phyloP scores from a whole-genome alignment of 2,329 filamentous ascomycete genomes.

The Aspergillus quadricinctus region DNA sequence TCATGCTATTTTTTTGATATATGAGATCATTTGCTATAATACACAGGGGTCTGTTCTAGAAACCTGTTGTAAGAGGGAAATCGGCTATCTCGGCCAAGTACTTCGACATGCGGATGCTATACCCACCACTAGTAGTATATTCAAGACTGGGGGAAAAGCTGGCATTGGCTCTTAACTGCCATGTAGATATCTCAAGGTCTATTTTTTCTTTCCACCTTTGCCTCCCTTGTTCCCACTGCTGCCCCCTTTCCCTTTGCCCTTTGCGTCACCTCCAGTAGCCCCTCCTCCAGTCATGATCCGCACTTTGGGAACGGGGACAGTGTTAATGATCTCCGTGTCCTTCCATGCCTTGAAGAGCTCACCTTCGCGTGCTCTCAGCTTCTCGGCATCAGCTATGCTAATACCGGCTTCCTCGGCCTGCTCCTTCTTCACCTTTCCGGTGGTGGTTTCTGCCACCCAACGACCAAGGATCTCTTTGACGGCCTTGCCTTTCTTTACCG shows the following conservation, averaged over 20 bases:
- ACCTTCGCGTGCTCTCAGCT: slow-evolving; percentile 80
- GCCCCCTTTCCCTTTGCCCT: slow-evolving; percentile 36
- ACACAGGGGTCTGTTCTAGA: too few species aligned
- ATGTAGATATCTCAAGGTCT: slow-evolving; percentile 1
- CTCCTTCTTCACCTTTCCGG: slow-evolving; percentile 43
- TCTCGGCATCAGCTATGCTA: slow-evolving; percentile 58
- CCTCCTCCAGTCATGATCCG: slow-evolving; percentile 70
- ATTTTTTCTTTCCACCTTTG: slow-evolving; percentile 41
- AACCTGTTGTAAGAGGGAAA: too few species aligned
- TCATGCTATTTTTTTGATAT: too few species aligned
- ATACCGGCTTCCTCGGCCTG: slow-evolving; percentile 54
- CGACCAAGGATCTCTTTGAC: slow-evolving; percentile 82
- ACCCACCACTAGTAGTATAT: background rate
- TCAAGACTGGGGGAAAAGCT: background rate
- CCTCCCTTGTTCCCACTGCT: slow-evolving; percentile 22
- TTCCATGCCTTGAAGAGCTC: slow-evolving; percentile 78
- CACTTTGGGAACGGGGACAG: slow-evolving; percentile 74
- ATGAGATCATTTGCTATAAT: too few species aligned
- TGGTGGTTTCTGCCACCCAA: slow-evolving; percentile 64
- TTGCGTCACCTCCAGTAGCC: slow-evolving; percentile 35
- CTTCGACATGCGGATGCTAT: background rate
- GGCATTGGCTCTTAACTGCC: background rate
- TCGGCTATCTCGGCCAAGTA: background rate
- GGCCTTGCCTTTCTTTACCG: slow-evolving; percentile 89
- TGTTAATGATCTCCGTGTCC: slow-evolving; percentile 74